A percentile compares a stretch with the other conserved stretches of the same genome.
phyloP scores from a whole-genome alignment of 2,329 filamentous ascomycete genomes.

The Amauroascus niger region DNA sequence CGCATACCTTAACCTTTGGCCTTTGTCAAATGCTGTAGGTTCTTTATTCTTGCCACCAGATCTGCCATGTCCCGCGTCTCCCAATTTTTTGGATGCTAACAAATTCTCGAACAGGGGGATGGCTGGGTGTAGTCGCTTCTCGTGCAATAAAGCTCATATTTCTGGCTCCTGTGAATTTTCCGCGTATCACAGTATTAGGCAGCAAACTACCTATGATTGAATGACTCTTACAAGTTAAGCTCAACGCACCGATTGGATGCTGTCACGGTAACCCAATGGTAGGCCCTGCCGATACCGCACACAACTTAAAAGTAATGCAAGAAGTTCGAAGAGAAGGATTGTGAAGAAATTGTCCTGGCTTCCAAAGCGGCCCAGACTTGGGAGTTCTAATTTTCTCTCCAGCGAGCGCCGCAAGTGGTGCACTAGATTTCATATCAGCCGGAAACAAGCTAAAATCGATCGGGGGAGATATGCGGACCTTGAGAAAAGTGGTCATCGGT shows the following conservation, averaged over 20 bases:
- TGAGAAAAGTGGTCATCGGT: conserved; percentile 95
- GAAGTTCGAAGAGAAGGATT: not conserved
- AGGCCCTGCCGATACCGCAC: not conserved
- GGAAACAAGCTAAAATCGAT: not conserved
- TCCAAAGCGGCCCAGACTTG: too few species aligned
- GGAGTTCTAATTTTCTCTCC: conserved; percentile 40
- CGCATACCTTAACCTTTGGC: not conserved
- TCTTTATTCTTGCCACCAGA: not conserved
- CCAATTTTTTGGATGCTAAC: not conserved
- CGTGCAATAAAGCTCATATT: not conserved
- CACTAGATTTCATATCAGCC: conserved; percentile 29
- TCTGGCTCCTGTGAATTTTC: not conserved
- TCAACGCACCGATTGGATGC: not conserved
- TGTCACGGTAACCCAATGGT: not conserved
- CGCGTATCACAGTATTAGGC: not conserved
- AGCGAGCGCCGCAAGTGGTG: conserved; percentile 37
- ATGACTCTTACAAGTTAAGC: not conserved
- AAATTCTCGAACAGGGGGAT: not conserved
- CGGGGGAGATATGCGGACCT: conserved; percentile 44
- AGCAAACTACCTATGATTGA: not conserved
- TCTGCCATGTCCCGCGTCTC: not conserved
- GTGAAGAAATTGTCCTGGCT: not conserved
- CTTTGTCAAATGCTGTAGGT: not conserved
- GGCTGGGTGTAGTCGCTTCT: not conserved
- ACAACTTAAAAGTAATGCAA: not conserved